phyloP scores from a whole-genome alignment of 78 protist genomes.

The Parvularia atlantis region DNA sequence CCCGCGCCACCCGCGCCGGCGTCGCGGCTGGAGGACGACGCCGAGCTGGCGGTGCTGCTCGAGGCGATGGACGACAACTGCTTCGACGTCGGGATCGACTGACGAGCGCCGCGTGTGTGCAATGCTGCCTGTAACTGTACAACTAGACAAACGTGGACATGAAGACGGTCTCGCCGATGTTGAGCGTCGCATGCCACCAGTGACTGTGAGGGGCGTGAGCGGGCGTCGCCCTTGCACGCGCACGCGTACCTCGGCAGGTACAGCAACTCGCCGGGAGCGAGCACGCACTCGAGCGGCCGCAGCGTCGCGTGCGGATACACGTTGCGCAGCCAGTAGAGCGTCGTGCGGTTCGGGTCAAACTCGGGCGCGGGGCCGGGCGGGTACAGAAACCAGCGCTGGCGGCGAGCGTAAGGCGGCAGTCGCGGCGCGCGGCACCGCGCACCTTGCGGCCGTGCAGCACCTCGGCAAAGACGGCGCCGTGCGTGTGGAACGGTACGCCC shows the following conservation, averaged over 20 bases:
- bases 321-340: conserved; percentile 16
- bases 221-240: too few species aligned
- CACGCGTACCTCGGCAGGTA: not conserved
- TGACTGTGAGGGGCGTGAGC: not conserved
- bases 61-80: too few species aligned
- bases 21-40: too few species aligned
- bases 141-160: conserved; percentile 16
- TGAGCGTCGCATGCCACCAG: conserved; percentile 43
- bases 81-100: too few species aligned
- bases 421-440: too few species aligned
- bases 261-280: not conserved
- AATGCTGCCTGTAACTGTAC: too few species aligned
- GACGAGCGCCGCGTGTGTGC: too few species aligned
- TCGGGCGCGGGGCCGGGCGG: conserved; percentile 14
- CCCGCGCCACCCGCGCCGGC: too few species aligned
- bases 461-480: conserved; percentile 36
- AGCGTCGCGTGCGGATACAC: not conserved
- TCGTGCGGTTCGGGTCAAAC: conserved; percentile 14
- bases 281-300: not conserved
- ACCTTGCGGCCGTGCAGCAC: conserved; percentile 26
- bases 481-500: conserved; percentile 42
- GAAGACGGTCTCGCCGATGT: conserved; percentile 32
- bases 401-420: too few species aligned
- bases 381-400: conserved; percentile 33
- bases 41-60: too few species aligned